phyloP scores from a whole-genome alignment of 352 stramenopile genomes.

The Halophytophthora polymorphica region DNA sequence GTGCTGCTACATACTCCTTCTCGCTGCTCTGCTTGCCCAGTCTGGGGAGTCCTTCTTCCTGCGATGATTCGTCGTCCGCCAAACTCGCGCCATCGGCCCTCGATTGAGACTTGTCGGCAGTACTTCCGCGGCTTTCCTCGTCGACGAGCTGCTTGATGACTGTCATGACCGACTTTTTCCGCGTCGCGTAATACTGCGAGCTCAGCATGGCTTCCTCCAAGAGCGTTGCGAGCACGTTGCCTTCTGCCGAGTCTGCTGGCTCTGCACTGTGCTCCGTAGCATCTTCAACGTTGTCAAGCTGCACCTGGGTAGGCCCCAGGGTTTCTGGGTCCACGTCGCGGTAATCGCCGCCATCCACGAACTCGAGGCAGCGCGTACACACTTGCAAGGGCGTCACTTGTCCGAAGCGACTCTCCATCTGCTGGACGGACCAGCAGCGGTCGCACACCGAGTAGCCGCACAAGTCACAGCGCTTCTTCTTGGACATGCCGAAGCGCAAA shows the following conservation, averaged over 20 bases:
- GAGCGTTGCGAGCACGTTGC: conserved; percentile 27
- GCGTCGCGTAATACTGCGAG: conserved; percentile 24
- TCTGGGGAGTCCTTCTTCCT: too few species aligned
- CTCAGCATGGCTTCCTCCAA: conserved; percentile 28
- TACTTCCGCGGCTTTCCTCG: too few species aligned
- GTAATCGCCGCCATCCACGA: conserved; percentile 54
- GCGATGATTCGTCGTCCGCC: conserved; percentile 15
- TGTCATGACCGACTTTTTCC: conserved; percentile 42
- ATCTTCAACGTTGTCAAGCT: conserved; percentile 11
- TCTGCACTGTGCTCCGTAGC: conserved; percentile 3
- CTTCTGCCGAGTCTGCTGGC: too few species aligned
- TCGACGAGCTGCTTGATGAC: conserved; percentile 60
- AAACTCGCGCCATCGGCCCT: conserved; percentile 13
- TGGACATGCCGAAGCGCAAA: conserved; percentile 10
- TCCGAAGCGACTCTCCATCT: conserved; percentile 27
- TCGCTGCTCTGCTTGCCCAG: not conserved
- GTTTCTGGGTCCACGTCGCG: conserved; percentile 29
- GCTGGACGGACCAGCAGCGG: conserved; percentile 36
- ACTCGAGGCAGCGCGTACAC: conserved; percentile 48
- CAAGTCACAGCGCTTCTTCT: conserved; percentile 37
- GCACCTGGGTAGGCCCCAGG: conserved; percentile 20
- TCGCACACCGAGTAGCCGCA: conserved; percentile 40
- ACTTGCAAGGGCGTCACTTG: conserved; percentile 37
- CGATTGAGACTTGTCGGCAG: too few species aligned
- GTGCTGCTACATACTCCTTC: conserved; percentile 26